phyloP scores from a whole-genome alignment of 495 filamentous ascomycete genomes.

The Lasiosphaeria miniovina region DNA sequence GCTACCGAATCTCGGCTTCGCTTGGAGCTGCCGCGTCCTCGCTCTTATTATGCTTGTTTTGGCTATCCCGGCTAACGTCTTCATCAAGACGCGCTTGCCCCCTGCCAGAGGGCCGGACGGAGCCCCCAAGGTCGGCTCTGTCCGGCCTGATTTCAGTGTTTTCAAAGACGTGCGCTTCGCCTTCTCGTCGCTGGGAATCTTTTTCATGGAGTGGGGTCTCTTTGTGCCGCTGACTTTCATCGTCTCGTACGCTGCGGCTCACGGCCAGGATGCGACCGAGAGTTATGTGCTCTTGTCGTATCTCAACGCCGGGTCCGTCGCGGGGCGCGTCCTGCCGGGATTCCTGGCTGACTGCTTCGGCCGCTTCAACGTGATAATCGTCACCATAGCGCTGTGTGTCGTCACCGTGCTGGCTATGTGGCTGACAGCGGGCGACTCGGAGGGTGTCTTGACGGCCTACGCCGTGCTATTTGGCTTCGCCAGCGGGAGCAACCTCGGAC shows the following conservation, averaged over 20 bases:
- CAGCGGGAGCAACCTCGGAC: slow-evolving; percentile 77
- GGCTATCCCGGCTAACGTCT: slow-evolving; percentile 50
- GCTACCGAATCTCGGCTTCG: slow-evolving; percentile 53
- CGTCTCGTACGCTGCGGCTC: slow-evolving; percentile 50
- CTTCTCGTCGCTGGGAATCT: slow-evolving; percentile 53
- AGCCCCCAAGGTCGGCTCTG: slow-evolving; percentile 31
- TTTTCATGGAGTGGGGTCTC: slow-evolving; percentile 51
- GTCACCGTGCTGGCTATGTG: slow-evolving; percentile 72
- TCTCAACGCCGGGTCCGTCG: slow-evolving; percentile 54
- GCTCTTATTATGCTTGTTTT: slow-evolving; percentile 56
- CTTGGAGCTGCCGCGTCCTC: slow-evolving; percentile 56
- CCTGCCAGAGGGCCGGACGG: slow-evolving; percentile 24
- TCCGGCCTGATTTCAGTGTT: slow-evolving; percentile 50
- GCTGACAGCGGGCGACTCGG: slow-evolving; percentile 63
- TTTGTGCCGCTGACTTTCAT: slow-evolving; percentile 47
- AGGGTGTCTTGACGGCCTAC: slow-evolving; percentile 66
- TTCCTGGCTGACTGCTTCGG: slow-evolving; percentile 65
- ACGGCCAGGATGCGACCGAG: slow-evolving; percentile 50
- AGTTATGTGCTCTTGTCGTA: slow-evolving; percentile 62
- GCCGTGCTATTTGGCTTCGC: slow-evolving; percentile 79
- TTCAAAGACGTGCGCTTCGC: slow-evolving; percentile 55
- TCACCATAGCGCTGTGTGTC: slow-evolving; percentile 61
- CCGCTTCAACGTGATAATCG: slow-evolving; percentile 49
- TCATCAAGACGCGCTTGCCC: slow-evolving; percentile 53
- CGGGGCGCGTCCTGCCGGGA: slow-evolving; percentile 69